Base-by-base conservation (phyloP, 2,329 filamentous ascomycete species). In the Aureobasidium namibiae region DNA sequence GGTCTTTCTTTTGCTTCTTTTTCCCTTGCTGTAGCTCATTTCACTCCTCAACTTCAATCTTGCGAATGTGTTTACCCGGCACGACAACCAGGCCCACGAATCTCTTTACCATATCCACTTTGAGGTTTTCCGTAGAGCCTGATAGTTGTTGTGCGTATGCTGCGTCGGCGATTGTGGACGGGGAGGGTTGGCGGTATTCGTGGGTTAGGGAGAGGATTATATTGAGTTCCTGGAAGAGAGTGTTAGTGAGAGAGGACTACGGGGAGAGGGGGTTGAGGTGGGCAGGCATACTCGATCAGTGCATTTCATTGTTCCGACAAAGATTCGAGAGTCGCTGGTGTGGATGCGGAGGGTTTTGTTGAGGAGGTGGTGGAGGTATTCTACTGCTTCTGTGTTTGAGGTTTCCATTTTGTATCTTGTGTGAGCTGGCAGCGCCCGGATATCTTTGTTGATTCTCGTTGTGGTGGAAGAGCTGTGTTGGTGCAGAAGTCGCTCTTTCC, bases 61-160 rank as follows among this genome's bases (percentile, higher is more conserved):
- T 92, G 61, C 81, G 84, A 65, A 99, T 89, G 70, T 95, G 84
- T 65, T 88, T 78, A 0, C 92, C 92, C 0, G 94, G 94, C 4
- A 99, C 84, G 24, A 96, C 92, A 2, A 99, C 85, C 26, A 97
- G 75, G 0, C 94, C 94, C 23, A 99, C 82, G 69, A 90, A 95
- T 57, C 94, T 84, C 65, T 88, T 91, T 26, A 84, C 87, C 85
- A 95, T 89, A 66, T 90, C 82, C 57, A 89, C 74, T 63, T 80
- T 82, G 59, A 87, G 69, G 58, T 74, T 75, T 34, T 66, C 69
- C 1, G 70, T 60, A 67, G 63, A 29, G 64, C 68, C 9, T 29
- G 4, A 65, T 62, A 62, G 66, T 4, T 39, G 41, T 11, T 60
- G 36, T 26, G 41, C 23, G 13, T 7, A 44, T 5, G 68, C 65